Base-by-base conservation (phyloP, 2,329 filamentous ascomycete species). In the Escovopsis sp. region DNA sequence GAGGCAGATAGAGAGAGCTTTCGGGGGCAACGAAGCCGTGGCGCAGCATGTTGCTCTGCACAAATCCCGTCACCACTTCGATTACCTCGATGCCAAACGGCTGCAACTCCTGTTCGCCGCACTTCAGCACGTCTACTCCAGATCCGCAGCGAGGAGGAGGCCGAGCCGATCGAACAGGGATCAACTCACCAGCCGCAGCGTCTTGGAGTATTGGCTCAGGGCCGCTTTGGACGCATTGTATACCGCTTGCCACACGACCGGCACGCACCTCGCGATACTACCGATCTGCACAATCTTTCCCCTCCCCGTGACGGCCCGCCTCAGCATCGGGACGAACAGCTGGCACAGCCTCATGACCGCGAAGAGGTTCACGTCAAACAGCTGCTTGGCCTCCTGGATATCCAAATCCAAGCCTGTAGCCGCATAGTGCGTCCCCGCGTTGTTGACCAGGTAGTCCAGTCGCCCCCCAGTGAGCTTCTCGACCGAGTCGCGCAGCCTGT, bases 221-320 rank as follows among this genome's bases (percentile, higher is more conserved):
- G 45, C 45, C 11, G 45, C 45, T 35, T 47, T 50, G 31, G 45
- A 47, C 7, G 45, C 45, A 16, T 47, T 47, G 35, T 47, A 47
- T 15, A 37, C 43, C 24, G 41, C 40, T 39, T 47, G 45, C 45
- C 45, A 47, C 36, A 37, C 39, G 25, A 36, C 31, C 13, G 41
- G 43, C 32, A 42, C 41, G 16, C 39, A 35, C 15, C 44, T 12
- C 11, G 41, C 43, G n/a, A 45, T 38, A 31, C 44, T 45, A 15
- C 41, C 44, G 27, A 45, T 43, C 44, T 48, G 44, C 33, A 48
- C 47, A 35, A 48, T 48, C 33, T 39, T 38, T 1, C 45, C 44
- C 16, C 34, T 35, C 4, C 20, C 20, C 20, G 20, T 20, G 15
- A 39, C 11, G 8, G 43, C 35, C 34, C 42, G 24, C 12, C 43